Evolutionary conservation across 2,329 filamentous ascomycete species (phyloP), one percentile per base, ranked within the genome.

Genomic region (Cladosporium oxysporum): DNA sequence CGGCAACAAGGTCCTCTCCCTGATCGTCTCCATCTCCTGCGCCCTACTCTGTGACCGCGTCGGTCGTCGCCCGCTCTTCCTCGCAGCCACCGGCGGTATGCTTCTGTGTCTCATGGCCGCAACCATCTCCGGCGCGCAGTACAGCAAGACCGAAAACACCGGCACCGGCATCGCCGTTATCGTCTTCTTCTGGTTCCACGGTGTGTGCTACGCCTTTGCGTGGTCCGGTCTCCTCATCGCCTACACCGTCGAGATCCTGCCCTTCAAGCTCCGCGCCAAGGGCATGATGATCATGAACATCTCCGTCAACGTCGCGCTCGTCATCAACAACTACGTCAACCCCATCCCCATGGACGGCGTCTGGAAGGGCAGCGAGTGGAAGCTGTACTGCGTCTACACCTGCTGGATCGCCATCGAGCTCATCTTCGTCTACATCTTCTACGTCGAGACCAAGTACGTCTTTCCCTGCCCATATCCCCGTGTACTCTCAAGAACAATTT

Each of bases 341-440:
- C 85, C 85, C 72, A 79, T 88, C 66, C 87, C 87, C 10, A 89
- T 88, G 83, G 79, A 86, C 61, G 81, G 83, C 64, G 66, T 57
- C 4, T 68, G 64, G 66, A 62, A 64, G 59, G 64, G 64, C 55
- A 78, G 89, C 55, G 84, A 88, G 76, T 89, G 87, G 85, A 83
- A 89, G 76, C 85, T 90, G 65, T 89, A 87, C 82, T 81, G 88
- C 55, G 87, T 88, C 78, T 90, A 89, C 77, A 86, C 85, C 26
- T 80, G 82, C 64, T 89, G 87, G 87, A 84, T 89, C 73, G 79
- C 83, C 57, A 76, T 83, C 72, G 85, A 89, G 76, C 78, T 89
- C 55, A 68, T 85, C 57, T 88, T 89, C 70, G 86, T 90, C 41
- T 88, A 83, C 77, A 87, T 87, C 80, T 84, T 89, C 76, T 89